Base-by-base conservation (phyloP, 2,329 filamentous ascomycete species). In the Phyllosticta ampelicida region DNA sequence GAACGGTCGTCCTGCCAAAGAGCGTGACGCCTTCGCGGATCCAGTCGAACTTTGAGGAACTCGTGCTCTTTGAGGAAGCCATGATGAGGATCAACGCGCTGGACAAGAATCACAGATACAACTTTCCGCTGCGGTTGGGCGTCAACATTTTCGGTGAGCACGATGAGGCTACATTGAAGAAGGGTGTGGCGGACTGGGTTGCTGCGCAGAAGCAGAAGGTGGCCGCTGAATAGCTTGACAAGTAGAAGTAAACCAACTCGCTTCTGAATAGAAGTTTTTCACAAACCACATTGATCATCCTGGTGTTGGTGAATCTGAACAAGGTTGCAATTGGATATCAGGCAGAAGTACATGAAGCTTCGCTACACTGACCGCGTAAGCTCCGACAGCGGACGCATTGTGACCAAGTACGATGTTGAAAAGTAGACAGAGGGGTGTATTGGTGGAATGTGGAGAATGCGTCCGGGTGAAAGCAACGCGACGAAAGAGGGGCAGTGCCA, bases 1-100 rank as follows among this genome's bases (percentile, higher is more conserved):
- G 84, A 28, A 78, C 94, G 57, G 87, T 88, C 50, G 87, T 94
- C 65, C 92, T 94, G 66, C 89, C 88, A 64, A 92, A 92, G 82
- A 70, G 68, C 58, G 68, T 65, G 54, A 65, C 67, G 19, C 64
- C 64, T 26, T 58, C 63, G 28, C 62, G 68, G 20, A 61, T 71
- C 54, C 58, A 62, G 51, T 61, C 69, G 62, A 71, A 71, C 58
- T 60, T 71, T 60, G 66, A 70, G 56, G 62, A 62, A 62, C 71
- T 69, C 50, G 66, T 70, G 20, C 62, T 71, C 23, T 63, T 61
- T 19, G 59, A 64, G 19, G 64, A 62, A 23, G 69, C 70, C 61
- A 63, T 71, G 49, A 49, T 63, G 26, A 63, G 64, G 55, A 71
- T 71, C 48, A 68, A 65, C 0, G 81, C 65, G 23, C 56, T 70